Percentiles rank a stretch among this genome's conserved stretches.
Evolutionary conservation across 139 green algal genomes (phyloP).

Genomic region (Dunaliella primolecta): DNA sequence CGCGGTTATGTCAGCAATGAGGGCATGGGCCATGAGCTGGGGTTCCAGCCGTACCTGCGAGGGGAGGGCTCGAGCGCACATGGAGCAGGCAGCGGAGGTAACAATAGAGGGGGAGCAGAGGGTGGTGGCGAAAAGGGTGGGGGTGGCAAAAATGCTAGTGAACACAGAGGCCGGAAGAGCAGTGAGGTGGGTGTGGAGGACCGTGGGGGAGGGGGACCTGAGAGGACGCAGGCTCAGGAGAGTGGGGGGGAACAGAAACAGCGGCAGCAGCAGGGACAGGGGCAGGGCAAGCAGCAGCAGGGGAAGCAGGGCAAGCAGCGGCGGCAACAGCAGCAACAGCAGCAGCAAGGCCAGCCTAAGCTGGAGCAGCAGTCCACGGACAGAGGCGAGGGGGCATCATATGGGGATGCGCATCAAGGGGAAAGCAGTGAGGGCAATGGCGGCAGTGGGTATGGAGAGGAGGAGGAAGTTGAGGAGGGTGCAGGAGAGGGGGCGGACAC

Average conservation of each 20-base stretch:
- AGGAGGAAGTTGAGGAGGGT: neutral
- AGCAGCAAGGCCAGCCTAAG: neutral
- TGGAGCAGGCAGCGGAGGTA: neutral
- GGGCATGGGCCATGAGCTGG: constrained; percentile 37
- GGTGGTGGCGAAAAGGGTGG: neutral
- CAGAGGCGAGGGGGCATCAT: neutral
- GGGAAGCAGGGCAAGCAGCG: neutral
- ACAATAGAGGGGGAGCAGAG: neutral
- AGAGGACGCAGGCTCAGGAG: neutral
- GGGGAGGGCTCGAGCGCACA: neutral
- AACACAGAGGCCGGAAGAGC: too few relatives aligned
- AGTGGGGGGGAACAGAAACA: neutral
- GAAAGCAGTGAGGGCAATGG: constrained; percentile 5
- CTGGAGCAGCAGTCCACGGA: neutral
- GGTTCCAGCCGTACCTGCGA: constrained; percentile 43
- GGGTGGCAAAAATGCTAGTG: too few relatives aligned
- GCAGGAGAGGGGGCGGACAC: neutral
- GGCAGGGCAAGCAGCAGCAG: neutral
- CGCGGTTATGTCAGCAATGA: constrained; percentile 40
- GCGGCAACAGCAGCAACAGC: neutral
- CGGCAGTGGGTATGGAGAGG: neutral
- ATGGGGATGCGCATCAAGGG: neutral
- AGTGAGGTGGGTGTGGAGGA: neutral
- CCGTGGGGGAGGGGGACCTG: too few relatives aligned
- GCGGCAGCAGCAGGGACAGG: neutral